Conservation (phyloP, 495 filamentous ascomycete genomes). For the Viridothelium virens region DNA sequence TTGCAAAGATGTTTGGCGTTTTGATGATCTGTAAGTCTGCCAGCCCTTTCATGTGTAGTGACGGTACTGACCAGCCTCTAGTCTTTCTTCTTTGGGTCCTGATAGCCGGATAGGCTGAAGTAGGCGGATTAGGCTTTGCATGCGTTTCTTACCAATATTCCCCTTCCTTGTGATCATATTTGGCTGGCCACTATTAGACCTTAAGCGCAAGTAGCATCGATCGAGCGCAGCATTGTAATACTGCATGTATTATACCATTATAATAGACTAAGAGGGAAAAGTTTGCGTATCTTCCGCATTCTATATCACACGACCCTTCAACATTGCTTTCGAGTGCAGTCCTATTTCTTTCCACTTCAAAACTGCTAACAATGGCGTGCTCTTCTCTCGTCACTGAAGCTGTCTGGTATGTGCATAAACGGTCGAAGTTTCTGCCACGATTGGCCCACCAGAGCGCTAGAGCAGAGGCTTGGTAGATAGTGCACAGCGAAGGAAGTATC, state of each 20-base stretch:
- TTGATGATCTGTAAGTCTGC: constrained; percentile 50
- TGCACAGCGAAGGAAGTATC: no score
- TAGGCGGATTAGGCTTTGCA: background rate
- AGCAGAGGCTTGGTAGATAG: no score
- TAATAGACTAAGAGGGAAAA: background rate
- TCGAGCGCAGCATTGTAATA: background rate
- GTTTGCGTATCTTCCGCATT: no score
- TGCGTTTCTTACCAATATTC: background rate
- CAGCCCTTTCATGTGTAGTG: background rate
- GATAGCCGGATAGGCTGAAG: constrained; percentile 41
- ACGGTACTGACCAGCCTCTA: constrained; percentile 33
- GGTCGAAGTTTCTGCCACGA: no score
- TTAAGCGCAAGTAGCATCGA: background rate
- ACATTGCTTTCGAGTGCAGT: no score
- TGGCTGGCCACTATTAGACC: background rate
- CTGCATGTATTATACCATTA: background rate
- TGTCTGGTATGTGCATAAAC: no score
- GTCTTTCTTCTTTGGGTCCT: constrained; percentile 56
- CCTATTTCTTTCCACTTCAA: no score
- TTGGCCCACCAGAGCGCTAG: no score
- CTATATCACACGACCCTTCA: no score
- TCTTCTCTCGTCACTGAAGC: no score
- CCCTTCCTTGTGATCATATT: background rate
- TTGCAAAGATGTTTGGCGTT: constrained; percentile 98
- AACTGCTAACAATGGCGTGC: no score